A percentile compares a stretch with the other conserved stretches of the same genome.
Evolutionary conservation across 2,329 filamentous ascomycete species (phyloP).

Genomic region (Tolypocladium guangdongense): DNA sequence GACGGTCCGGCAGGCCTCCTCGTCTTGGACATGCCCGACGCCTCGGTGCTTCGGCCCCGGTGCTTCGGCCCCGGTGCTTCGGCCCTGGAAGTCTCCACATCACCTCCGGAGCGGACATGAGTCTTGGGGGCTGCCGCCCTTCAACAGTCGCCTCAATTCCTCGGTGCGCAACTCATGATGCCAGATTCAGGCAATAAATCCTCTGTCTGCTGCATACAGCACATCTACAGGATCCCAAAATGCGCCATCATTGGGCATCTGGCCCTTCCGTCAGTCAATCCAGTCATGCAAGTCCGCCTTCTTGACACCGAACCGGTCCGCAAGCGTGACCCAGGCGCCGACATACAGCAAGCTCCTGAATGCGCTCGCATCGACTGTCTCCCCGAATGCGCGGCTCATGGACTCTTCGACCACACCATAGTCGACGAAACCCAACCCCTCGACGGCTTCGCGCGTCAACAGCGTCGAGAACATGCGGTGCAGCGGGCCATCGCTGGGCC

Average conservation of each 20-base stretch:
- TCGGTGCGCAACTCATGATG: no score
- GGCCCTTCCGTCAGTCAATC: background rate
- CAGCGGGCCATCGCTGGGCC: constrained; percentile 29
- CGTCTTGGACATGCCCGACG: no score
- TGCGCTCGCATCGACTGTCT: constrained; percentile 17
- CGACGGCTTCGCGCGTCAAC: constrained; percentile 23
- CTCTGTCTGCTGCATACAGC: no score
- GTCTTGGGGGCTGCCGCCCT: no score
- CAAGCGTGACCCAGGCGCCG: constrained; percentile 31
- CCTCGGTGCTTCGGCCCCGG: no score
- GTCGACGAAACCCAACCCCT: constrained; percentile 28
- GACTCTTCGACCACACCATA: constrained; percentile 21
- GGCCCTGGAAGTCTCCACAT: no score
- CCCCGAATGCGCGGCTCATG: constrained; percentile 26
- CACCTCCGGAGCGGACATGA: no score
- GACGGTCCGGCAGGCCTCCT: no score
- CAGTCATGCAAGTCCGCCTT: constrained; percentile 10
- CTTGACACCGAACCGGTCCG: constrained; percentile 28
- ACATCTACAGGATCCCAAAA: background rate
- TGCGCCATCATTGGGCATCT: no score
- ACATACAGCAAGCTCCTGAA: constrained; percentile 27
- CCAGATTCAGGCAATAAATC: no score
- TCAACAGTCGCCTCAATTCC: no score
- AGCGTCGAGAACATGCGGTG: constrained; percentile 21
- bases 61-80: no score